Evolutionary conservation across 768 basidiomycete genomes (phyloP), one percentile per base, ranked within the genome.

Genomic region (Dentipellis fragilis): DNA sequence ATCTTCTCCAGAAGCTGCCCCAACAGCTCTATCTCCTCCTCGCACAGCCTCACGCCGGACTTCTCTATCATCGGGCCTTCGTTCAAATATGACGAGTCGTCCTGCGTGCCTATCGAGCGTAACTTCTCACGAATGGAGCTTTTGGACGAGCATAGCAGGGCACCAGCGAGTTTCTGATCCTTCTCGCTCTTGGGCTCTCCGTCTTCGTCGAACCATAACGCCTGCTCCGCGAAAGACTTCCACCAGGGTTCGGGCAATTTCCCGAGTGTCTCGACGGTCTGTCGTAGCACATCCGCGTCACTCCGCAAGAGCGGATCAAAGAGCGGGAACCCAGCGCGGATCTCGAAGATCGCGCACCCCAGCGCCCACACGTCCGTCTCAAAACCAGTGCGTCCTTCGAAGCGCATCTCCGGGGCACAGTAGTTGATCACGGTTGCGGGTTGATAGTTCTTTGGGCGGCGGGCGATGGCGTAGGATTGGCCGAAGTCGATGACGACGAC

Each of bases 161-260:
- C n/a, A 1, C 42, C 42, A 6, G 42, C 42, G 11, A 45, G 14
- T 17, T 45, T 19, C 19, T 45, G 42, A 45, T 16, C 42, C 12
- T 14, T 16, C n/a, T 16, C 42, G 2, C 10, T 45, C 16, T 45
- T 45, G n/a, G 42, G 42, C 12, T 45, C 42, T 16, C 42, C 42
- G 16, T 45, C 42, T 4, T 45, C 42, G 6, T 14, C 42, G 55
- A 75, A 75, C 72, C 70, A 74, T 19, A 56, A 48, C 6, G 21
- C 12, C 19, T 66, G 67, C 6, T 64, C 50, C 54, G 67, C 63
- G 47, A 67, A 75, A 7, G 65, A 48, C 37, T 45, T 57, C 74
- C 74, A 75, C 75, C 71, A 74, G 4, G 72, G 72, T 11, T 73
- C 70, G 9, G 74, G 75, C 12, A 74, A 64, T 57, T 61, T 55